Evolutionary conservation across 108 stramenopile species (phyloP).

Genomic region (Licmophora abbreviata): DNA sequence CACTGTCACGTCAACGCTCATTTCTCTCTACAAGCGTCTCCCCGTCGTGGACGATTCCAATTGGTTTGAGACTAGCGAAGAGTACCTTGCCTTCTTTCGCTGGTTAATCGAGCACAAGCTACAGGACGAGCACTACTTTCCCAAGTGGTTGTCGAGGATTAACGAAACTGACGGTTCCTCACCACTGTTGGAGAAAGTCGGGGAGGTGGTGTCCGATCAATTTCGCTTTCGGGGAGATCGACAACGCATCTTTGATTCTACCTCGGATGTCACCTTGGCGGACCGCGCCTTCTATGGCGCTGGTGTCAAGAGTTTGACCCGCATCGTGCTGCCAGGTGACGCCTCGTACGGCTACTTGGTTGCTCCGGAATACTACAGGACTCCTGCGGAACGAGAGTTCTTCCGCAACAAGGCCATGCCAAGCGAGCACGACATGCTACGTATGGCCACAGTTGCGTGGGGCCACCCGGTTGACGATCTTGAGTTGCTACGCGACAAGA

Average conservation of each 20-base stretch:
- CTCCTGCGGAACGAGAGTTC: no score
- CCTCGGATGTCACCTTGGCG: neutral
- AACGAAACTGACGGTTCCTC: no score
- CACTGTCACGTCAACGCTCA: neutral
- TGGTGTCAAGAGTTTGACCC: neutral
- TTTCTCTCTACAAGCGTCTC: neutral
- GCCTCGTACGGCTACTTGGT: neutral
- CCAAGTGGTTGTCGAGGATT: constrained; percentile 1
- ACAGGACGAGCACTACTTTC: neutral
- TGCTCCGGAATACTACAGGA: no score
- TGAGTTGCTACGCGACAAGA: neutral
- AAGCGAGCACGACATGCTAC: no score
- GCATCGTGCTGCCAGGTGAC: neutral
- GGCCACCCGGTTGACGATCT: no score
- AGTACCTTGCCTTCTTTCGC: constrained; percentile 1
- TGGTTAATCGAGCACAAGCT: neutral
- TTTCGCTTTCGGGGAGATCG: neutral
- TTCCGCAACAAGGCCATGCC: no score
- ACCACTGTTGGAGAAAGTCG: neutral
- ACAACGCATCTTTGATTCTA: no score
- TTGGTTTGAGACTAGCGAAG: constrained; percentile 1
- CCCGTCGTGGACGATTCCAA: neutral
- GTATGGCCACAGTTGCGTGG: no score
- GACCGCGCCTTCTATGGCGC: constrained; percentile 1
- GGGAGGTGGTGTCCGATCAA: neutral